Base-by-base conservation (phyloP, 225 moss, liverwort and hornwort genomes). In the Lunularia cruciata region DNA sequence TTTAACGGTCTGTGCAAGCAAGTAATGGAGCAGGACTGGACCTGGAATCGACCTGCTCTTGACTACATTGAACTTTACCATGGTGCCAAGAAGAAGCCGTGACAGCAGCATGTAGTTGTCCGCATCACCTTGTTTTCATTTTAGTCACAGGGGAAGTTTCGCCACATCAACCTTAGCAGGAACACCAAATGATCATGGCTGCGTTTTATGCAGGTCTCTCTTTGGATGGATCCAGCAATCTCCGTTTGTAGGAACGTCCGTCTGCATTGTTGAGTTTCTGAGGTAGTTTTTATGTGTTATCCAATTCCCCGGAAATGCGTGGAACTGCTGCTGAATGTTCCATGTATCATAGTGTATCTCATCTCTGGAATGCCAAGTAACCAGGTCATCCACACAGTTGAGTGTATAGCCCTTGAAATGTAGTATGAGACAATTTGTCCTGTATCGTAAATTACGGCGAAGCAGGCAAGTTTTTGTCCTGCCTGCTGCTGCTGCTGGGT, bases 31-130 rank as follows among this genome's bases (percentile, higher is more conserved):
- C 81, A 77, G 53, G 81, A 81, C 60, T 81, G 81, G 81, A 73
- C 70, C 47, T 81, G 81, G 81, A 81, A 81, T 30, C 59, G 76
- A 42, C 81, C 81, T 45, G 77, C 81, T 13, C 75, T 81, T 25
- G 81, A 81, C 31, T 81, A 81, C 38, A 81, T 81, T 59, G 81
- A 81, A 70, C 77, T 81, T 37, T 81, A 81, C 38, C 64, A 77
- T 55, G 73, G 81, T 25, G 77, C 81, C 60, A 74, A 70, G 65
- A 79, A 74, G 49, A 55, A 69, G 42, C 68, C 45, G 4, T 78
- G 73, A 78, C 40, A 6, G 22, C 28, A 38, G 22, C 18, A 23
- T 11, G 34, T 22, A 1, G 22, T 11, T 22, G 38, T 11, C 38
- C 23, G 22, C 35, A 39, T 2, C 13, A 12, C 22, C 39, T 38